Evolutionary conservation across 768 basidiomycete genomes (phyloP), one percentile per base, ranked within the genome.

Genomic region (Pulveroboletus sp.): DNA sequence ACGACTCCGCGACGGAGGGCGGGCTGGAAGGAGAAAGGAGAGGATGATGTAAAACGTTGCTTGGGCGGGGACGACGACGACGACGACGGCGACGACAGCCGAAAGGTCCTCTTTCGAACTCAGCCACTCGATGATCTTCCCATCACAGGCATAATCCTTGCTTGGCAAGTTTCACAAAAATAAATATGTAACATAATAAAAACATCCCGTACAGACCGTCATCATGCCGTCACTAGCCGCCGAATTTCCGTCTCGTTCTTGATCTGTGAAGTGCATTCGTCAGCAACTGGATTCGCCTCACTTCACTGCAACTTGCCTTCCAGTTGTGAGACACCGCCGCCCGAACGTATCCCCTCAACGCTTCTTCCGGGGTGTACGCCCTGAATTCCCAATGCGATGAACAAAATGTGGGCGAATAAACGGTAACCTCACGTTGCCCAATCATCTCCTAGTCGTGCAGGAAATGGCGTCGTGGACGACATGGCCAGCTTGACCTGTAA

Each of bases 401-500:
- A 50, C 12, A 48, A 6, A 17, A n/a, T 14, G 23, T 29, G 16
- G 20, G 32, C 11, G 17, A 39, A 26, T 13, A 42, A 53, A 34
- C 16, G 29, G 46, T 46, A 39, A 6, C 36, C 49, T 51, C 73
- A 73, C 82, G 57, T 62, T 39, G 78, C 59, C 79, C 81, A 85
- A 52, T 3, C 45, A 4, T 23, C 78, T 73, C 39, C 49, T 26
- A 88, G 68, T 32, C 83, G 72, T 2, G 83, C 85, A 13, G 83
- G 84, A 13, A 71, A 65, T 0, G 85, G 84, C 11, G 85, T 82
- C 3, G 80, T 69, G 54, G 83, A 85, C 0, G 82, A 85, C 24
- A 87, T 79, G 1, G 85, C 85, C 32, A 86, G 70, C 53, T 76
- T 82, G 55, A 88, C 85, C 63, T 86, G 83, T 50, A 85, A 68